These are phyloP conservation scores for Suillus cothurnatus DNA, from an alignment of 768 basidiomycete genomes.

Conservation along the genomic window DNA sequence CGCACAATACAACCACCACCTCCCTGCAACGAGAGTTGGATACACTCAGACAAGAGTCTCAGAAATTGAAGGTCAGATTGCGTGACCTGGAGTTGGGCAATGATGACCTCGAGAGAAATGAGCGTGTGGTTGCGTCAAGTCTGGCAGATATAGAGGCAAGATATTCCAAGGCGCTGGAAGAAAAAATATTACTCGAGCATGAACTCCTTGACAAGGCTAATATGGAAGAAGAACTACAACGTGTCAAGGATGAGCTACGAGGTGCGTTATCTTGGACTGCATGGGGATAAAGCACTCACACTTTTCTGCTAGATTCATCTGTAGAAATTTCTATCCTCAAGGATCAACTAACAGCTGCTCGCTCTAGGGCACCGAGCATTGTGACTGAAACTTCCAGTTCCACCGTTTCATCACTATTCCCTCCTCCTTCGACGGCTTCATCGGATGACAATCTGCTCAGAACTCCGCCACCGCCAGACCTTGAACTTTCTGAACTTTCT, in stretches of 20 bases:
- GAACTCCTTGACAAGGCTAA: conserved; percentile 90
- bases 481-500: conserved; percentile 60
- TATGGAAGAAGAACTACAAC: conserved; percentile 88
- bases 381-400: conserved; percentile 29
- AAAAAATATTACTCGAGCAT: conserved; percentile 96
- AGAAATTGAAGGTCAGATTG: conserved; percentile 69
- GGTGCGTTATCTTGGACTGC: conserved; percentile 47
- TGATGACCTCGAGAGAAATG: conserved; percentile 95
- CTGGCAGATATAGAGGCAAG: conserved; percentile 84
- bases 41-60: conserved; percentile 72
- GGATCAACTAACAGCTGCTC: conserved; percentile 61
- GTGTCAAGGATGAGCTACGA: conserved; percentile 90
- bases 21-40: conserved; percentile 94
- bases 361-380: conserved; percentile 32
- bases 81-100: conserved; percentile 96
- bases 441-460: conserved; percentile 59
- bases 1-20: conserved; percentile 86
- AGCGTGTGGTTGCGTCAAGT: conserved; percentile 83
- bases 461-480: conserved; percentile 59
- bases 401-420: conserved; percentile 37
- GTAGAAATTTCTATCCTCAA: conserved; percentile 83
- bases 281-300: conserved; percentile 18
- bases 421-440: conserved; percentile 30
- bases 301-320: conserved; percentile 63
- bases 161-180: conserved; percentile 89